Base-by-base conservation (phyloP, 2,329 filamentous ascomycete genomes). In the Epicoccum nigrum region DNA sequence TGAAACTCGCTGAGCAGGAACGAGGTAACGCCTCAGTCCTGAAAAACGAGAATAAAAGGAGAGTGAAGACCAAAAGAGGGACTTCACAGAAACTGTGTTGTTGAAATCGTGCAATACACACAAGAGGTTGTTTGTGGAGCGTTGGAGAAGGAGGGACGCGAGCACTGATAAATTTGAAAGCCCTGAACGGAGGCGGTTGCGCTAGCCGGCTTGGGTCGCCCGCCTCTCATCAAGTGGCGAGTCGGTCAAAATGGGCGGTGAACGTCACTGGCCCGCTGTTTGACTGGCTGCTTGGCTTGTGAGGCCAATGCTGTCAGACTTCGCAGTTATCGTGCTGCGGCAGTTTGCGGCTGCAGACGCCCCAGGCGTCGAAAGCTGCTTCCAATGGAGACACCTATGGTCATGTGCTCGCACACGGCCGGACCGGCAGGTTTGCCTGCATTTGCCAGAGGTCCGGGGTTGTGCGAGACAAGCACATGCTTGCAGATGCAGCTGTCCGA, bases 31-130 rank as follows among this genome's bases (percentile, higher is more conserved):
- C 67, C 69, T 71, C 70, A 69, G 61, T 69, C 69, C 68, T 65
- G 57, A 42, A 63, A 64, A 72, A 70, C 63, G 67, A 73, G 65
- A 72, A 69, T 64, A 67, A 59, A 72, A 73, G 51, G 66, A 73
- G 66, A 58, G 69, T 70, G 70, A 72, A 73, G 70, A 62, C 70
- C 69, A 73, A 74, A 72, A 65, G 69, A 68, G 63, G 68, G 69
- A 69, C 69, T 72, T 72, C 69, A 72, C 68, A 64, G 58, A 60
- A 51, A 65, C 56, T 61, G 66, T 66, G 64, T 23, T 64, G 55
- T 56, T 60, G 55, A 58, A 52, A 20, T 59, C 55, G 65, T 63
- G 63, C 52, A 59, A 54, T 51, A 64, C 65, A 70, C 67, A 72
- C 66, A 52, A 63, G 53, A 60, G 63, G 56, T 54, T 56, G 63